phyloP scores from a whole-genome alignment of 2,329 filamentous ascomycete species.

The Leptosphaerulina australis region DNA sequence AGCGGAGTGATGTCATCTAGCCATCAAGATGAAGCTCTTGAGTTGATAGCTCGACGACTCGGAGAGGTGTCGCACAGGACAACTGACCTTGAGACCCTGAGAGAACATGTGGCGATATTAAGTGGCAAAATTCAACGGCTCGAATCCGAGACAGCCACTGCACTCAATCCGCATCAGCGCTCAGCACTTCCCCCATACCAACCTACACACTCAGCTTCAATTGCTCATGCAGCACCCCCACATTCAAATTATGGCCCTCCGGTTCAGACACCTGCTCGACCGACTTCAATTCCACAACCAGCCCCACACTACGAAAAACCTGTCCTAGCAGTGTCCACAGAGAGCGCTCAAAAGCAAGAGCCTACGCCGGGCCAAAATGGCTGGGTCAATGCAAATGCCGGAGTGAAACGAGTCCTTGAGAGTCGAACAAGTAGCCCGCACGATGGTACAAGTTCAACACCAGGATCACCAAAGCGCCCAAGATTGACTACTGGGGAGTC shows the following conservation, averaged over 20 bases:
- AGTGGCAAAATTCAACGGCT: slow-evolving; percentile 53
- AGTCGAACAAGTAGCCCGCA: slow-evolving; percentile 45
- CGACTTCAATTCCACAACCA: slow-evolving; percentile 21
- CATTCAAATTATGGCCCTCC: neutral
- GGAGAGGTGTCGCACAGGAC: slow-evolving; percentile 50
- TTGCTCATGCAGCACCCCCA: slow-evolving; percentile 21
- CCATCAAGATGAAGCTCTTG: slow-evolving; percentile 50
- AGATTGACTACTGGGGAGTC: slow-evolving; percentile 44
- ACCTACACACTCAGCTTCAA: slow-evolving; percentile 23
- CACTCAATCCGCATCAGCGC: slow-evolving; percentile 2
- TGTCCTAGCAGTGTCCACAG: slow-evolving; percentile 19
- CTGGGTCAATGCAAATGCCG: slow-evolving; percentile 54
- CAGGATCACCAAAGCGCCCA: slow-evolving; percentile 54
- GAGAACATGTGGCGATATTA: slow-evolving; percentile 56
- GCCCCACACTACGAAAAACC: slow-evolving; percentile 24
- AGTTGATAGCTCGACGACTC: slow-evolving; percentile 53
- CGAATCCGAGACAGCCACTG: slow-evolving; percentile 5
- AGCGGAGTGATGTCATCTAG: slow-evolving; percentile 19
- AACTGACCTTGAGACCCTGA: slow-evolving; percentile 55
- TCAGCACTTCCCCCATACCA: slow-evolving; percentile 2
- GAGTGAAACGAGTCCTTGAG: slow-evolving; percentile 48
- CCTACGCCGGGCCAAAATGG: slow-evolving; percentile 34
- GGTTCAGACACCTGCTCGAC: slow-evolving; percentile 23
- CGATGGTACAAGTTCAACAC: slow-evolving; percentile 25
- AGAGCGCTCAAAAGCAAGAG: slow-evolving; percentile 28